Evolutionary conservation across 768 basidiomycete genomes (phyloP).

Genomic region (Termitomyces sp.): DNA sequence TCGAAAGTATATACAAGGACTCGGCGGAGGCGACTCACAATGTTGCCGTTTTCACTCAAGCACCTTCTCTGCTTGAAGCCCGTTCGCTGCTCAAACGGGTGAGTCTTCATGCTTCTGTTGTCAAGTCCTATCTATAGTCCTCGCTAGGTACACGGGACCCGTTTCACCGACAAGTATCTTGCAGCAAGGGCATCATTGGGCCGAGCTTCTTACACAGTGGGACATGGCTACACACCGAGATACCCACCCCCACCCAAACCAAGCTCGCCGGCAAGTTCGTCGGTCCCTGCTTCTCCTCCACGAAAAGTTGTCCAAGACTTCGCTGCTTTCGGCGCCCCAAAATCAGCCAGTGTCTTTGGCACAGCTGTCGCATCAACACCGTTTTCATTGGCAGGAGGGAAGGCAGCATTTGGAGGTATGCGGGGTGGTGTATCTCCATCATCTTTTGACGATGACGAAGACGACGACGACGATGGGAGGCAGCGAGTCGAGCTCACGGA

Average conservation of each 20-base stretch:
- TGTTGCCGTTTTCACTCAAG: conserved; percentile 76
- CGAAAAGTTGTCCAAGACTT: conserved; percentile 89
- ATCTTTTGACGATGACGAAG: conserved; percentile 55
- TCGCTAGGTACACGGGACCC: conserved; percentile 80
- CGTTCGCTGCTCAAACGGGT: conserved; percentile 78
- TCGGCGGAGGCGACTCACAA: conserved; percentile 87
- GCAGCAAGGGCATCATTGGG: conserved; percentile 57
- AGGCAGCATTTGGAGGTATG: conserved; percentile 82
- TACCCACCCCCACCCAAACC: conserved; percentile 36
- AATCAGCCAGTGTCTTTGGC: conserved; percentile 73
- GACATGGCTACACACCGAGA: conserved; percentile 43
- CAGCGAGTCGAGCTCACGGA: conserved; percentile 76
- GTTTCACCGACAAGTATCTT: conserved; percentile 96
- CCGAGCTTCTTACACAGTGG: conserved; percentile 47
- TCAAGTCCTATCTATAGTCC: conserved; percentile 6
- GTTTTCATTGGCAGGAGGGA: conserved; percentile 71
- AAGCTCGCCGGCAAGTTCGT: conserved; percentile 33
- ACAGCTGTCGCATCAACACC: conserved; percentile 80
- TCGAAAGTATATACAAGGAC: conserved; percentile 95
- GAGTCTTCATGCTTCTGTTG: conserved; percentile 16
- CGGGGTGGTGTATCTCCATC: conserved; percentile 33
- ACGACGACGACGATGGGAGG: conserved; percentile 63
- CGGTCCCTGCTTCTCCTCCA: conserved; percentile 55
- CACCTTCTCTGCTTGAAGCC: conserved; percentile 66
- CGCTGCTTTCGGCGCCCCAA: conserved; percentile 75